Evolutionary conservation across 2,329 filamentous ascomycete genomes (phyloP).

Genomic region (Cordyceps militaris): DNA sequence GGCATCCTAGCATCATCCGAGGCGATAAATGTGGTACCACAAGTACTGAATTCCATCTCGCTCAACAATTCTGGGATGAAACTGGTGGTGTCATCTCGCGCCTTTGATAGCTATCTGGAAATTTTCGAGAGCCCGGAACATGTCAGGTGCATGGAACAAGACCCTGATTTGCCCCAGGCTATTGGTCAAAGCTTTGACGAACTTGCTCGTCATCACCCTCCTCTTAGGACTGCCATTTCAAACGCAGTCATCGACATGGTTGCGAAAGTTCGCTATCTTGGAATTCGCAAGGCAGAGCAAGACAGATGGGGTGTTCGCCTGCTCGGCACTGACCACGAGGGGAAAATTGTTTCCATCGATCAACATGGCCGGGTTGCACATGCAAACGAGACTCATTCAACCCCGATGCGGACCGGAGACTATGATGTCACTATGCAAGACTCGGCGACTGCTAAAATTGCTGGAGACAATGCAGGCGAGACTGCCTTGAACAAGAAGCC

Average conservation of each 20-base stretch:
- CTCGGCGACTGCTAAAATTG: conserved; percentile 21
- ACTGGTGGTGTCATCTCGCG: conserved; percentile 75
- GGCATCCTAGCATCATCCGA: conserved; percentile 85
- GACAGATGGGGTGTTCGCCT: conserved; percentile 74
- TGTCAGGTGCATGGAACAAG: conserved; percentile 73
- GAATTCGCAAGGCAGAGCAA: conserved; percentile 59
- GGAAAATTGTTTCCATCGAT: conserved; percentile 45
- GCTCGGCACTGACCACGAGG: conserved; percentile 52
- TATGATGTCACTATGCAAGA: conserved; percentile 63
- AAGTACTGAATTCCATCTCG: conserved; percentile 88
- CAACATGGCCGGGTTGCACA: conserved; percentile 39
- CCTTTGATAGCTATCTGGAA: conserved; percentile 81
- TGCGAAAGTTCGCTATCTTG: conserved; percentile 68
- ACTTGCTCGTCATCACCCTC: conserved; percentile 85
- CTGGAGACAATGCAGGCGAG: conserved; percentile 6
- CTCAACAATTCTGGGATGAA: conserved; percentile 82
- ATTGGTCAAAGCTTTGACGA: conserved; percentile 89
- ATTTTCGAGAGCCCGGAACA: conserved; percentile 94
- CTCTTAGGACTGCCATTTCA: conserved; percentile 71
- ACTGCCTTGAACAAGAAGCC: conserved; percentile 18
- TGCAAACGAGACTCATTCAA: conserved; percentile 22
- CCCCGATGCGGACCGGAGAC: conserved; percentile 36
- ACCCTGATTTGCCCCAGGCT: conserved; percentile 60
- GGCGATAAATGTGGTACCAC: conserved; percentile 78
- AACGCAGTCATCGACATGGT: conserved; percentile 87